Conservation (phyloP, 2,329 filamentous ascomycete genomes). For the Aspergillus novofumigatus region DNA sequence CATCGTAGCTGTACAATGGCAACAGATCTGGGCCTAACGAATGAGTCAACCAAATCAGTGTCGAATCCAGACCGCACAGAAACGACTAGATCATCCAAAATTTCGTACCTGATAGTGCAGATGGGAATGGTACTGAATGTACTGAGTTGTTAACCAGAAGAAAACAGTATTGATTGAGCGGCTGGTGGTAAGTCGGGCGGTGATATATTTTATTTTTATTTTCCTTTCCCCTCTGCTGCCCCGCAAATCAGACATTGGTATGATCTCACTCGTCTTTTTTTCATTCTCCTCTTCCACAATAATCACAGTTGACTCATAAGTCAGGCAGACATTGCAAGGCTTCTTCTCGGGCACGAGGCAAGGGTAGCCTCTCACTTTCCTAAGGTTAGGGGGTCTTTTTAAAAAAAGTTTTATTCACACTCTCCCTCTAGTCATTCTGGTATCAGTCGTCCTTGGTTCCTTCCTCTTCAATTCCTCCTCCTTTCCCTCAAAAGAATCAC, state of each 20-base stretch:
- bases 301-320: not conserved
- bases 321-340: not conserved
- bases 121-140: not conserved
- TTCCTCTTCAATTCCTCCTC: not conserved
- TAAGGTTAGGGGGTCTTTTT: not conserved
- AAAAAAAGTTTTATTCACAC: not conserved
- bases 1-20: slow-evolving; percentile 22
- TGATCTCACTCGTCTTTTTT: not conserved
- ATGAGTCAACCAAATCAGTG: slow-evolving; percentile 5
- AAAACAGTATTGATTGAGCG: not conserved
- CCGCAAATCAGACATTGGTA: not conserved
- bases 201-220: not conserved
- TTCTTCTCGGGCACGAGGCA: not conserved
- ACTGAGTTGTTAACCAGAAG: not conserved
- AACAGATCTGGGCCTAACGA: not conserved
- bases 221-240: not conserved
- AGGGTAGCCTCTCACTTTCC: not conserved
- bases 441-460: not conserved
- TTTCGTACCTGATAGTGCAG: not conserved
- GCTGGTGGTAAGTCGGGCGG: not conserved
- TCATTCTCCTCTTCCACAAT: not conserved
- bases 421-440: not conserved
- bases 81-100: not conserved
- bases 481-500: not conserved
- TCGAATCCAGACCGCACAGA: not conserved